Base-by-base conservation (phyloP, 169 alveolate species). In the Plasmodium gonderi region DNA sequence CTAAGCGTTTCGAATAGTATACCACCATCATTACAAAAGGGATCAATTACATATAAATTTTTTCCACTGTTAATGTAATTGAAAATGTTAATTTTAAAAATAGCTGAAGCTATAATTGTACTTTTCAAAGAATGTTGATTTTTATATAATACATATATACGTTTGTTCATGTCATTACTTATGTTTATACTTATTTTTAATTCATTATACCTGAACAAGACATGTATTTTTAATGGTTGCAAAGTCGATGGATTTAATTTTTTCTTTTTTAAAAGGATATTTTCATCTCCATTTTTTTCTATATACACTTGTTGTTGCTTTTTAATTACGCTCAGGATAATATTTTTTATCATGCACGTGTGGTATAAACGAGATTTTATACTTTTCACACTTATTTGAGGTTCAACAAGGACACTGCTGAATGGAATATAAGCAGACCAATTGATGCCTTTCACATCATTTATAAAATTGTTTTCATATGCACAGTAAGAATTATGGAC, bases 251-350 rank as follows among this genome's bases (percentile, higher is more conserved):
- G 79, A 36, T 38, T 40, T 26, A 76, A 6, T 60, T 87, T 87
- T 36, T 87, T 87, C 33, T 87, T 87, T 78, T 87, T 87, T 49
- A 87, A 87, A 38, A 87, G 67, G 2, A 87, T 87, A 87, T 87
- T 87, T 54, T 87, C 76, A 77, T 87, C 93, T 33, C 93, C 93
- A 29, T 87, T 74, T 20, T 87, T 87, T 87, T 87, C 93, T 45
- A 87, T 87, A 76, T 87, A 87, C 79, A 87, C 44, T 42, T 87
- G 93, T 74, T 87, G 93, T 31, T 87, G 93, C 45, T 83, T 87
- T 87, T 87, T 74, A 54, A 87, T 87, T 2, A 87, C 80, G 64
- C 36, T 87, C 4, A 87, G 23, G 20, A 87, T 87, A 67, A 87
- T 87, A 40, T 87, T 87, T 87, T 87, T 87, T 51, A 87, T 51